Conservation (phyloP, 345 rosid genomes). For the Corchorus capsularis region DNA sequence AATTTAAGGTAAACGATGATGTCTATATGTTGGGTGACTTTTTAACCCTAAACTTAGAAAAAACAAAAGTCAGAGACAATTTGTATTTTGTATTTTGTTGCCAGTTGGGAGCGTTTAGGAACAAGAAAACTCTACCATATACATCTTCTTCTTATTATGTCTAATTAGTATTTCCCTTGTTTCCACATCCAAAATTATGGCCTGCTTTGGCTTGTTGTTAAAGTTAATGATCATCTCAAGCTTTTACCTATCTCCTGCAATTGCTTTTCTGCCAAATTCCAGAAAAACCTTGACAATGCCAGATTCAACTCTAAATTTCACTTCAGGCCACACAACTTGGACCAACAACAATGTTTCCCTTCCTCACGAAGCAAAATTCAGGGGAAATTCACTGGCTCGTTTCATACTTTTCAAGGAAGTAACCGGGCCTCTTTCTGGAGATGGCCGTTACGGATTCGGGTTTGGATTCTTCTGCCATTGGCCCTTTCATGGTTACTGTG, state of each 20-base stretch:
- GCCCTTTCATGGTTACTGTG: not conserved
- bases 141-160: not conserved
- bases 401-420: not conserved
- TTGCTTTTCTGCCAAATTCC: not conserved
- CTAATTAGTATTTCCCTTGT: not conserved
- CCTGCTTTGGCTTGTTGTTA: not conserved
- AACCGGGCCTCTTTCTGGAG: not conserved
- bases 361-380: not conserved
- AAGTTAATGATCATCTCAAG: not conserved
- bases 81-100: not conserved
- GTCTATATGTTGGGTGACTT: not conserved
- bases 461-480: not conserved
- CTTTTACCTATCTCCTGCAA: not conserved
- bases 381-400: not conserved
- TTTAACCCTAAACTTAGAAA: not conserved
- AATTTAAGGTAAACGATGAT: not conserved
- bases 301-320: not conserved
- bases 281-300: not conserved
- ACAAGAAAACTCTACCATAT: not conserved
- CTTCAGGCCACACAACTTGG: not conserved
- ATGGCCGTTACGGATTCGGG: not conserved
- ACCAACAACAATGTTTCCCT: constrained; percentile 12
- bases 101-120: not conserved
- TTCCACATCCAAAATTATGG: not conserved
- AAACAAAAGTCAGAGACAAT: not conserved